A percentile compares a stretch with the other conserved stretches of the same genome.
Evolutionary conservation across 257 asterid genomes (phyloP).

Genomic region (Solanum raphanifolium): DNA sequence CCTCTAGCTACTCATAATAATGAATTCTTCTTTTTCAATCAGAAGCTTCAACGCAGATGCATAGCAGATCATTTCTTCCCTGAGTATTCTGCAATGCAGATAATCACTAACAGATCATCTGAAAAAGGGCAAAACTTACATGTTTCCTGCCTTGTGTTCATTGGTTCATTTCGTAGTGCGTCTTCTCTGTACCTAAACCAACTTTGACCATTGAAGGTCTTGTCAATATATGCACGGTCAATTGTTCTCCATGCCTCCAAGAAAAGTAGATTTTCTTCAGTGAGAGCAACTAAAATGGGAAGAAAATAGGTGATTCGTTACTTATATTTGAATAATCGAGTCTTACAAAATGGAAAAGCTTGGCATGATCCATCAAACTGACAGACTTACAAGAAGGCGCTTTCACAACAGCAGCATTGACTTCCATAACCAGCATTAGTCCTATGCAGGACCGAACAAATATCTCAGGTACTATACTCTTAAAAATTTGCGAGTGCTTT

Average conservation of each 20-base stretch:
- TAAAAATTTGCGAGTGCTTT: constrained; percentile 17
- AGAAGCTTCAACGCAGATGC: not conserved
- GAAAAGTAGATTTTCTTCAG: constrained; percentile 86
- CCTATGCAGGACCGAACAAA: constrained; percentile 42
- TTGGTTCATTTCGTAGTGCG: constrained; percentile 84
- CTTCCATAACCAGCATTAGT: constrained; percentile 59
- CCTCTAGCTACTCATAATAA: not conserved
- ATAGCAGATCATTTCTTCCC: not conserved
- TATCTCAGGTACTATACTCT: constrained; percentile 14
- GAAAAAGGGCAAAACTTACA: constrained; percentile 34
- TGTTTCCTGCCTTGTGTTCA: constrained; percentile 91
- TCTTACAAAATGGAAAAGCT: not conserved
- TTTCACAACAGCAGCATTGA: constrained; percentile 42
- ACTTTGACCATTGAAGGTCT: constrained; percentile 91
- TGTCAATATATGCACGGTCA: constrained; percentile 94
- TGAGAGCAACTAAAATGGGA: constrained; percentile 64
- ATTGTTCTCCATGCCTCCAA: constrained; percentile 97
- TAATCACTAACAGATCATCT: not conserved
- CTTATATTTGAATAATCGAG: not conserved
- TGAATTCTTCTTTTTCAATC: not conserved
- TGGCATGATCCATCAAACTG: constrained; percentile 1
- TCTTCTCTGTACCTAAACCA: constrained; percentile 96
- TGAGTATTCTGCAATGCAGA: not conserved
- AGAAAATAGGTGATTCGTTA: not conserved
- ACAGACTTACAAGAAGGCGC: constrained; percentile 58